phyloP scores from a whole-genome alignment of 176 grass and related monocot species.

The Bothriochloa decipiens region DNA sequence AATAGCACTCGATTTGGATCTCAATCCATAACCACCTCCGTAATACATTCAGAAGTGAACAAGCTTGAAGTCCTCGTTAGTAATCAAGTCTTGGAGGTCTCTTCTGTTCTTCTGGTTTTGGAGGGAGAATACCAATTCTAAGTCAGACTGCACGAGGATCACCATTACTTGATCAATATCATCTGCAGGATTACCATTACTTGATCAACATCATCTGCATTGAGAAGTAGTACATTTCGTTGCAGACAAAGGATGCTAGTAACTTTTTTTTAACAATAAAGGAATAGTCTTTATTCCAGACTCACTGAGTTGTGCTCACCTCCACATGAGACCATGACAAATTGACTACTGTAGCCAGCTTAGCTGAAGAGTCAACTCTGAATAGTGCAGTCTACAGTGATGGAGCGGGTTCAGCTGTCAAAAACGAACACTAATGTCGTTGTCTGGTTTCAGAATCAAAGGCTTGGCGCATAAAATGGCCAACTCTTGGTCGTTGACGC shows the following conservation, averaged over 20 bases:
- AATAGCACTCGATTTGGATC: too few relatives aligned
- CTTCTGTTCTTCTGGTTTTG: not conserved
- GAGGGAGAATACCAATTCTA: not conserved
- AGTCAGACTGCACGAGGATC: not conserved
- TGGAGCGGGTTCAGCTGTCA: not conserved
- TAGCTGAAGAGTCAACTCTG: constrained; percentile 26
- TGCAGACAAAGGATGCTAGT: not conserved
- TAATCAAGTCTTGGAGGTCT: not conserved
- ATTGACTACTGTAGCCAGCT: constrained; percentile 28
- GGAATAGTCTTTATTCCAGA: not conserved
- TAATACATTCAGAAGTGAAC: not conserved
- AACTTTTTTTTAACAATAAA: not conserved
- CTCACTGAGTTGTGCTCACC: not conserved
- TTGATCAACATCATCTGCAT: not conserved
- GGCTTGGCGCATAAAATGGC: constrained; percentile 27
- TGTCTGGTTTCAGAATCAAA: constrained; percentile 27
- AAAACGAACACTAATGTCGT: not conserved
- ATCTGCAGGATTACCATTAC: not conserved
- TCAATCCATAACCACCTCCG: not conserved
- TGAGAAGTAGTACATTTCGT: not conserved
- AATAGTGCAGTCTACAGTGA: not conserved
- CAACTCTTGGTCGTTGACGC: not conserved
- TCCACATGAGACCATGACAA: constrained; percentile 2
- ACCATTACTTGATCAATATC: not conserved
- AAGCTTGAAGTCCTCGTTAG: not conserved